Conservation (phyloP, 2,329 filamentous ascomycete species). For the Cytospora mali region DNA sequence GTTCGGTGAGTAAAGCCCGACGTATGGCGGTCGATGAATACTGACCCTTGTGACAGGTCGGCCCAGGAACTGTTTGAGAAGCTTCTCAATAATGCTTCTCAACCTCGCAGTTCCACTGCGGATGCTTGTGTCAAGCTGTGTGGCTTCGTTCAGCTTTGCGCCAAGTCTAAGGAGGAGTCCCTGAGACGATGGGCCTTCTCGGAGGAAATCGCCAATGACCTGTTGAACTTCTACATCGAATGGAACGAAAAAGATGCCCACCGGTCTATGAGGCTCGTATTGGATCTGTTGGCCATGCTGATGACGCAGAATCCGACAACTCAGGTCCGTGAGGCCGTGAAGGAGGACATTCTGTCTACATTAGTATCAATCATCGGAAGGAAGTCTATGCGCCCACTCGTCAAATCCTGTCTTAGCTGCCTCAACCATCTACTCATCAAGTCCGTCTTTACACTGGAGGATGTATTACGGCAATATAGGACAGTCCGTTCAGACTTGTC, state of each 20-base stretch:
- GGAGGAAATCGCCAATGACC: constrained; percentile 46
- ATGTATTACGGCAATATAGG: constrained; percentile 49
- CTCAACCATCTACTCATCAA: constrained; percentile 69
- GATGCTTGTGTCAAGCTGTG: constrained; percentile 63
- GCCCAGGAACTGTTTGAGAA: constrained; percentile 49
- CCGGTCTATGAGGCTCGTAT: constrained; percentile 63
- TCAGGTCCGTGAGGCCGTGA: constrained; percentile 43
- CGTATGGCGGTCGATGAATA: neutral
- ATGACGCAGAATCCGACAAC: constrained; percentile 52
- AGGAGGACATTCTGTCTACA: constrained; percentile 50
- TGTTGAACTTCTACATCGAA: constrained; percentile 66
- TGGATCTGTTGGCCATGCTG: constrained; percentile 59
- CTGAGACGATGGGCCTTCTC: constrained; percentile 56
- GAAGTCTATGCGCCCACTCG: constrained; percentile 62
- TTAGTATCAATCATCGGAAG: constrained; percentile 63
- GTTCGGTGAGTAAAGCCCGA: constrained; percentile 16
- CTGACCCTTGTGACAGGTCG: constrained; percentile 30
- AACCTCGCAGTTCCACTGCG: constrained; percentile 58
- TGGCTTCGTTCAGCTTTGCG: constrained; percentile 63
- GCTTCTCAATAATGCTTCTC: constrained; percentile 52
- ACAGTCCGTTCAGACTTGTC: constrained; percentile 35
- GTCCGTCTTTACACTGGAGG: constrained; percentile 52
- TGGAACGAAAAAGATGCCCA: constrained; percentile 69
- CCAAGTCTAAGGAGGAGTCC: constrained; percentile 48
- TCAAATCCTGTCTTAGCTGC: constrained; percentile 70